Conservation (phyloP, 164 flowering plant species). For the Platanus orientalis region DNA sequence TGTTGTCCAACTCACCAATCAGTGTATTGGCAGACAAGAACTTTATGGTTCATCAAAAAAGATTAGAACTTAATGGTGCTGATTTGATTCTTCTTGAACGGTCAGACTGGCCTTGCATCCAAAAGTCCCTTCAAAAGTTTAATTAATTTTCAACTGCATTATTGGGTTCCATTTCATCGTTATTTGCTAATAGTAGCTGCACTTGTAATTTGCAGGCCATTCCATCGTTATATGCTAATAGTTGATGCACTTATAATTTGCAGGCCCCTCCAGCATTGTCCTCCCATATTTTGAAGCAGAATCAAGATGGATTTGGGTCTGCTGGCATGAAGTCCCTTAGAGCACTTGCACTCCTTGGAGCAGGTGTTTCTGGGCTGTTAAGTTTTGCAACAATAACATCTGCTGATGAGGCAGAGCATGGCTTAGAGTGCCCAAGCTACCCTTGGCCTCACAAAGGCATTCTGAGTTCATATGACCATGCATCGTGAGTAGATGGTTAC, state of each 20-base stretch:
- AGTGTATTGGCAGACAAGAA: too few species aligned
- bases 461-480: conserved; percentile 82
- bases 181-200: too few species aligned
- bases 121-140: too few species aligned
- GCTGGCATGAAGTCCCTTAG: conserved; percentile 52
- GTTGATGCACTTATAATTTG: conserved; percentile 6
- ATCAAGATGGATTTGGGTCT: conserved; percentile 49
- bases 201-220: too few species aligned
- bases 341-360: conserved; percentile 76
- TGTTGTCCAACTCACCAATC: too few species aligned
- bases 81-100: too few species aligned
- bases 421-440: conserved; percentile 60
- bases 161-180: too few species aligned
- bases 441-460: conserved; percentile 92
- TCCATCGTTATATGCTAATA: conserved; percentile 7
- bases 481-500: conserved; percentile 52
- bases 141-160: too few species aligned
- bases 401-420: conserved; percentile 87
- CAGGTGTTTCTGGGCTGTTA: conserved; percentile 74
- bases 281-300: conserved; percentile 44
- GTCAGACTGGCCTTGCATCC: too few species aligned
- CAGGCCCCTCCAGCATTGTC: conserved; percentile 61
- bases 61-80: too few species aligned
- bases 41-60: too few species aligned
- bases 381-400: conserved; percentile 55